These are phyloP conservation scores for Claviceps maximensis DNA, from an alignment of 2,329 filamentous ascomycete species.

Conservation along the genomic window DNA sequence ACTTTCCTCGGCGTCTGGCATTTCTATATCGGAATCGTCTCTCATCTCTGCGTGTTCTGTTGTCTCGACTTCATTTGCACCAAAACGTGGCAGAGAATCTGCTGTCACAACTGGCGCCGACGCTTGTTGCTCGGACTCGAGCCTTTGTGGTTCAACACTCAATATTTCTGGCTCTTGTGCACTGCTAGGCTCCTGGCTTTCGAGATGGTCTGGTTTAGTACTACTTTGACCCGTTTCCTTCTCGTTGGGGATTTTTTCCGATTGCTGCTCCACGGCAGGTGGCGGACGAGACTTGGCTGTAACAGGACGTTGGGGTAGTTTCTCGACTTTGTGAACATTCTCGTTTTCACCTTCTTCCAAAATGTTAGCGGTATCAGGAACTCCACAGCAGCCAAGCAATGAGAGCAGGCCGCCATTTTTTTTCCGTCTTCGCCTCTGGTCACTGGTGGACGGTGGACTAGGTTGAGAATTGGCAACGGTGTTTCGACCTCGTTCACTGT, in stretches of 20 bases:
- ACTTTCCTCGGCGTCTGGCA: constrained; percentile 48
- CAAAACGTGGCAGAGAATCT: constrained; percentile 27
- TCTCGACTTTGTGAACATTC: constrained; percentile 45
- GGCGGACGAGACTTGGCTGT: constrained; percentile 41
- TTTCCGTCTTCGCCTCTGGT: constrained; percentile 42
- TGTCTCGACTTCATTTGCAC: constrained; percentile 13
- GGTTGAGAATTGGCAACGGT: constrained; percentile 37
- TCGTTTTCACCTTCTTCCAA: constrained; percentile 38
- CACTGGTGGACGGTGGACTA: constrained; percentile 35
- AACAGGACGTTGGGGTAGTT: constrained; percentile 38
- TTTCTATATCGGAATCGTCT: constrained; percentile 51
- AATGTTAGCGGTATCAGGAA: constrained; percentile 44
- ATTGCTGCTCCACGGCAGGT: constrained; percentile 37
- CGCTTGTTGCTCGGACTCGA: constrained; percentile 37
- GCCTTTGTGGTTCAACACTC: constrained; percentile 26
- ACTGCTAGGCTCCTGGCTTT: constrained; percentile 31
- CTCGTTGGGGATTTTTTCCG: constrained; percentile 29
- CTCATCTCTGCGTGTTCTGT: constrained; percentile 22
- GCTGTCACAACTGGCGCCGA: constrained; percentile 22
- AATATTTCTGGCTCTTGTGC: constrained; percentile 31
- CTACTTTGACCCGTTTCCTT: constrained; percentile 30
- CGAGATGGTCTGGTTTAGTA: constrained; percentile 24
- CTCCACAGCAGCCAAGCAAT: constrained; percentile 54
- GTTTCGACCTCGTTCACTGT: constrained; percentile 35
- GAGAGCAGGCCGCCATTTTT: constrained; percentile 41